Evolutionary conservation across 1,284 basidiomycete genomes (phyloP), one percentile per base, ranked within the genome.

Genomic region (Neolentinus lepideus): DNA sequence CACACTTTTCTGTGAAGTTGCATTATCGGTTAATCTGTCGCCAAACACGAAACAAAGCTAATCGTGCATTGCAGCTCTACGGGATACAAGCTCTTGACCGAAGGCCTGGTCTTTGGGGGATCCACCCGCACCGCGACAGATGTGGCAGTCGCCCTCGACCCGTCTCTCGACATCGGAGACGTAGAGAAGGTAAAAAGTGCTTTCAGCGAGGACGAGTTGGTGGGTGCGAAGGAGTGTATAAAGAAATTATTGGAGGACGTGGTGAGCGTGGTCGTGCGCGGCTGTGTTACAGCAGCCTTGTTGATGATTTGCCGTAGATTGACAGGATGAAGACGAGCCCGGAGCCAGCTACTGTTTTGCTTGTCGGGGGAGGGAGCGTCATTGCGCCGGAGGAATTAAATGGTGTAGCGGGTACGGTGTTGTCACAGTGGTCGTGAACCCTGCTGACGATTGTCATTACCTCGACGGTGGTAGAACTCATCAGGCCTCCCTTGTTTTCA

Each of bases 281-380:
- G 2, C 24, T 36, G 24, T 11, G 31, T 31, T 3, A 25, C 26
- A 2, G 24, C 35, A 33, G 33, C 11, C 22, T 2, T 12, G 35
- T 2, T 52, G 38, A 10, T 27, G 16, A 4, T 22, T 24, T 45
- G 43, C 21, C n/a, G 2, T 8, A 22, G 38, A 43, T 43, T 43
- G 21, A 43, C 50, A 67, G 69, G 27, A 83, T 84, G 81, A 85
- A 85, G 69, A 85, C 82, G 3, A 74, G 71, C 3, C 72, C 76
- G 0, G 78, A 76, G 51, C 71, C 72, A 61, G 72, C 71, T 45
- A 74, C 72, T 3, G 66, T 80, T 1, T 69, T 80, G 3, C 71
- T 83, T 9, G 80, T 81, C 48, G 81, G 80, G 46, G 81, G 80
- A 33, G 77, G 77, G 2, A 72, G 73, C 24, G 74, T 79, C 51